phyloP scores from a whole-genome alignment of 169 alveolate species.

The Cryptosporidium canis region DNA sequence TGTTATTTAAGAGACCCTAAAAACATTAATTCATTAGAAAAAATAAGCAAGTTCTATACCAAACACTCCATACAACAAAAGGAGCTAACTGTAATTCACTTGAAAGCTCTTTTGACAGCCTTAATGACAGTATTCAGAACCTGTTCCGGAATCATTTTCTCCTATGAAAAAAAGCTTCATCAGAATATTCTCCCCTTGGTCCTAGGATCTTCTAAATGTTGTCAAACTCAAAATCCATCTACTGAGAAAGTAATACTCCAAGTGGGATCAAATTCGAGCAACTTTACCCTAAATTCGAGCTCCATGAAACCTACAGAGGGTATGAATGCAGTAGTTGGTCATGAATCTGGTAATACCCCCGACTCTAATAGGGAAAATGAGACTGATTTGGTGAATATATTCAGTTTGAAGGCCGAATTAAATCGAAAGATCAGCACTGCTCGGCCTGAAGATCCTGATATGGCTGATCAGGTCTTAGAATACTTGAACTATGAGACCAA shows the following conservation, averaged over 20 bases:
- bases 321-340: not conserved
- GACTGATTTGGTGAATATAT: not conserved
- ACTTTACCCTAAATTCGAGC: not conserved
- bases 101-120: slow-evolving; percentile 4
- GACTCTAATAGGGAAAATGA: not conserved
- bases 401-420: not conserved
- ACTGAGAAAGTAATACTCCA: slow-evolving; percentile 1
- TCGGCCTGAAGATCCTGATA: not conserved
- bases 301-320: not conserved
- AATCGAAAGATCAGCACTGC: not conserved
- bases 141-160: slow-evolving; percentile 10
- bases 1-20: not conserved
- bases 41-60: not conserved
- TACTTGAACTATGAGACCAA: slow-evolving; percentile 5
- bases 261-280: not conserved
- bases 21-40: not conserved
- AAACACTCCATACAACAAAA: not conserved
- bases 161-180: slow-evolving; percentile 27
- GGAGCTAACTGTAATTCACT: not conserved
- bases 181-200: not conserved
- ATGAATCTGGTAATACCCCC: not conserved
- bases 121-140: slow-evolving; percentile 41
- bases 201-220: not conserved
- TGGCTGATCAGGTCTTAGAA: not conserved
- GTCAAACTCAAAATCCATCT: not conserved